phyloP scores from a whole-genome alignment of 2,329 filamentous ascomycete genomes.

The Colletotrichum sublineola region DNA sequence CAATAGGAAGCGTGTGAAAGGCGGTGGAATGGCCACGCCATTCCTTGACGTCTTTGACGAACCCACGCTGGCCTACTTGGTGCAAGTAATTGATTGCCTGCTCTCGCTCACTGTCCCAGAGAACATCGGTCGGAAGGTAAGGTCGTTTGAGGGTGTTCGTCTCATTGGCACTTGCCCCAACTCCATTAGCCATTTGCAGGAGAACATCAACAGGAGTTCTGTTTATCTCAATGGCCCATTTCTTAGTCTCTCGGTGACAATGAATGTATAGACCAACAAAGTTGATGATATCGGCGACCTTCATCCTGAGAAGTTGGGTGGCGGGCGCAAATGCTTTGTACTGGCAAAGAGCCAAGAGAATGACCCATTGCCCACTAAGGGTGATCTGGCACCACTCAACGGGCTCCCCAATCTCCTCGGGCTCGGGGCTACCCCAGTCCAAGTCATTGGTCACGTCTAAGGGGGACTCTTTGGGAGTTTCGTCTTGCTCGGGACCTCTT shows the following conservation, averaged over 20 bases:
- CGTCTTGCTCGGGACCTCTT: neutral
- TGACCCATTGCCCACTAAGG: conserved; percentile 19
- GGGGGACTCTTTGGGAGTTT: conserved; percentile 20
- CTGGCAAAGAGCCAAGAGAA: conserved; percentile 20
- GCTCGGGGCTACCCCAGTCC: conserved; percentile 36
- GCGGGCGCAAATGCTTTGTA: conserved; percentile 2
- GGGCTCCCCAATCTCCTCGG: neutral
- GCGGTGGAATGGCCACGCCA: conserved; percentile 40
- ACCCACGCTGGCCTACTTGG: neutral
- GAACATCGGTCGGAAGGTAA: conserved; percentile 44
- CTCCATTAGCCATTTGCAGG: conserved; percentile 24
- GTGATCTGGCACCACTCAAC: conserved; percentile 10
- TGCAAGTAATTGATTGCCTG: conserved; percentile 44
- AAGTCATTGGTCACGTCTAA: neutral
- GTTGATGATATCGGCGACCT: conserved; percentile 4
- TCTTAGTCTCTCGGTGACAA: neutral
- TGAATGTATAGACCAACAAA: conserved; percentile 31
- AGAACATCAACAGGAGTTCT: conserved; percentile 21
- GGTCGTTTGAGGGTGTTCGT: conserved; percentile 43
- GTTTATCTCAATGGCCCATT: conserved; percentile 25
- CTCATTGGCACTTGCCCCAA: conserved; percentile 37
- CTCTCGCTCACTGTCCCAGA: conserved; percentile 42
- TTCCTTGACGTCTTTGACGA: conserved; percentile 35
- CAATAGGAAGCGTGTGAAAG: conserved; percentile 47
- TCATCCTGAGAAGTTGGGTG: neutral